Conservation (phyloP, 768 basidiomycete species). For the Ephemerocybe angulata region DNA sequence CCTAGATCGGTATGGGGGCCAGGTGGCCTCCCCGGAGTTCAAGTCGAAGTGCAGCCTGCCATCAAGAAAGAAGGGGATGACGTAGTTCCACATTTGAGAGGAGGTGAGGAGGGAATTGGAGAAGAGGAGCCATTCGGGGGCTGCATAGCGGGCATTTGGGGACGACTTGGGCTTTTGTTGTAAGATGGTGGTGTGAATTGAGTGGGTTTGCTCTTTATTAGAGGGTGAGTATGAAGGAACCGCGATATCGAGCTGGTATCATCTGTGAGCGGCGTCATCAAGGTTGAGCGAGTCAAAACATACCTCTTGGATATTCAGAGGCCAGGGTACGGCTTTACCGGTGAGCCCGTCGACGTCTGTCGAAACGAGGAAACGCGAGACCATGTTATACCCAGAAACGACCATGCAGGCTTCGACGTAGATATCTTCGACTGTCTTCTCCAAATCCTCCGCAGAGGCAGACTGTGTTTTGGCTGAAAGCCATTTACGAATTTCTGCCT, state of each 20-base stretch:
- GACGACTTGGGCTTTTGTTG: slow-evolving; percentile 20
- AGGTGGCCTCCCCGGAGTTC: background rate
- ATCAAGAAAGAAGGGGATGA: slow-evolving; percentile 39
- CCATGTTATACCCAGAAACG: slow-evolving; percentile 63
- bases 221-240: no score
- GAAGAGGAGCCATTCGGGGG: slow-evolving; percentile 50
- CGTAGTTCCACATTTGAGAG: slow-evolving; percentile 43
- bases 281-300: slow-evolving; percentile 4
- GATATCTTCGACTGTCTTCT: slow-evolving; percentile 36
- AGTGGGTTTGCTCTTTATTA: no score
- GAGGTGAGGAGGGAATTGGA: slow-evolving; percentile 50
- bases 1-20: no score
- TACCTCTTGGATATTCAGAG: slow-evolving; percentile 81
- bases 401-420: slow-evolving; percentile 54
- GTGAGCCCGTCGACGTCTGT: slow-evolving; percentile 57
- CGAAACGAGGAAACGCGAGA: slow-evolving; percentile 60
- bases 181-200: slow-evolving; percentile 19
- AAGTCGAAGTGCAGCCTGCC: slow-evolving; percentile 8
- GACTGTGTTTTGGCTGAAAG: slow-evolving; percentile 15
- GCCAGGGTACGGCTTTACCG: slow-evolving; percentile 46
- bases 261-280: background rate
- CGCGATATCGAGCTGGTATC: background rate
- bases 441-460: slow-evolving; percentile 15
- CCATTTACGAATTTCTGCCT: slow-evolving; percentile 30
- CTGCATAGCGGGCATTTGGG: slow-evolving; percentile 28